A percentile compares a stretch with the other conserved stretches of the same genome.
Evolutionary conservation across 2,329 filamentous ascomycete genomes (phyloP).

Genomic region (Phaeosphaeria sp.): DNA sequence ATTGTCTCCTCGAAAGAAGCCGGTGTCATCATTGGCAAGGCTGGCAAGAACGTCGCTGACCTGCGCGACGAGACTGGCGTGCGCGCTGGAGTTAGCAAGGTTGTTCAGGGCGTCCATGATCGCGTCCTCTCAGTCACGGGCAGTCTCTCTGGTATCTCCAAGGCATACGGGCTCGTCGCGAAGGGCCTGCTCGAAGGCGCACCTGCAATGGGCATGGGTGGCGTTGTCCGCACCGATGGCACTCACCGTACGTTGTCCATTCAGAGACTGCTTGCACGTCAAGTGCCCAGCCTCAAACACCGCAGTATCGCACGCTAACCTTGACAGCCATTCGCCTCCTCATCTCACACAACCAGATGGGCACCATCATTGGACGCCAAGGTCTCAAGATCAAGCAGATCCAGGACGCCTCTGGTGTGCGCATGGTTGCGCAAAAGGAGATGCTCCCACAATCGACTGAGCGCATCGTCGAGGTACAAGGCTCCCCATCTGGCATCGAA

Average conservation of each 20-base stretch:
- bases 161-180: constrained; percentile 92
- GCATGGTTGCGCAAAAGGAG: constrained; percentile 99
- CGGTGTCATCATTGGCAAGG: constrained; percentile 98
- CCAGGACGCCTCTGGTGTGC: constrained; percentile 93
- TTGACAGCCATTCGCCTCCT: constrained; percentile 87
- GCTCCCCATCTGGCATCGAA: constrained; percentile 92
- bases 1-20: constrained; percentile 99
- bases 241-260: constrained; percentile 82
- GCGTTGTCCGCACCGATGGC: constrained; percentile 79
- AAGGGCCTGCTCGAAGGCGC: constrained; percentile 91
- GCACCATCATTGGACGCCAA: constrained; percentile 95
- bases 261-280: not conserved
- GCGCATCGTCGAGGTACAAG: constrained; percentile 95
- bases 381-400: constrained; percentile 99
- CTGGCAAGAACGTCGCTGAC: constrained; percentile 96
- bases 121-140: constrained; percentile 96
- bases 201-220: constrained; percentile 95
- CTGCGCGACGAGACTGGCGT: constrained; percentile 97
- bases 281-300: not conserved
- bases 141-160: constrained; percentile 83
- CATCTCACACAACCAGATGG: constrained; percentile 99
- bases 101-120: constrained; percentile 96
- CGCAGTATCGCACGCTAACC: constrained; percentile 21
- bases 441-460: constrained; percentile 99
- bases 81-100: constrained; percentile 98